Evolutionary conservation across 2,329 filamentous ascomycete genomes (phyloP), one percentile per base, ranked within the genome.

Genomic region (Cladorrhinum sp.): DNA sequence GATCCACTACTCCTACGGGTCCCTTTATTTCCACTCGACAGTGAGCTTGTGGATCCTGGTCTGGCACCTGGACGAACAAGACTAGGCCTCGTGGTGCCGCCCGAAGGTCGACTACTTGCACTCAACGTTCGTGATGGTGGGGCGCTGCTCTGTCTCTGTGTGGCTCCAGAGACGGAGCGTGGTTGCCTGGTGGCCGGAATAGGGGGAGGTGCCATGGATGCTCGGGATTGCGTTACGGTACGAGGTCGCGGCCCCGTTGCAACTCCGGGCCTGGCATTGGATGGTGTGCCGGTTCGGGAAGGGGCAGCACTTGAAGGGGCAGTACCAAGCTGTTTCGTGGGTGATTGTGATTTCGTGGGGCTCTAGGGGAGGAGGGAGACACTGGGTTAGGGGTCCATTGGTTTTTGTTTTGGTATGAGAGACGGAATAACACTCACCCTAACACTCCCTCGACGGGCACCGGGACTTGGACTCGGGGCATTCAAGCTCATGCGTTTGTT

Each of bases 341-440:
- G 91, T 1, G 90, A 93, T 69, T 91, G 91, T 1, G 90, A 93
- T 69, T 91, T 93, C 0, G 85, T 87, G 1, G 91, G 90, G 61
- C 88, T 92, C 86, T 92, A 70, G 41, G 59, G 27, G 13, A 38
- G 13, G 51, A 29, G 29, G 13, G 13, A 32, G 29, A n/a, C 41
- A 18, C 27, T 18, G 51, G n/a, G 29, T 53, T 36, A 53, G 51
- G n/a, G n/a, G n/a, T n/a, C n/a, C n/a, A n/a, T n/a, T n/a, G 10
- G 32, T 20, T 27, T 9, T 6, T 20, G 16, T n/a, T n/a, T 24
- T 18, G 7, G 55, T 52, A 38, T 16, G 10, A 18, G n/a, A 53
- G 13, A 32, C 51, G 29, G 27, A 55, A 29, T n/a, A 29, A 41
- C 49, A 74, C 83, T 67, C 74, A 86, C 84, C 70, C 84, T 80